Evolutionary conservation across 1,139 yeast species (phyloP), one percentile per base, ranked within the genome.

Genomic region (Candida pseudocylindracea): DNA sequence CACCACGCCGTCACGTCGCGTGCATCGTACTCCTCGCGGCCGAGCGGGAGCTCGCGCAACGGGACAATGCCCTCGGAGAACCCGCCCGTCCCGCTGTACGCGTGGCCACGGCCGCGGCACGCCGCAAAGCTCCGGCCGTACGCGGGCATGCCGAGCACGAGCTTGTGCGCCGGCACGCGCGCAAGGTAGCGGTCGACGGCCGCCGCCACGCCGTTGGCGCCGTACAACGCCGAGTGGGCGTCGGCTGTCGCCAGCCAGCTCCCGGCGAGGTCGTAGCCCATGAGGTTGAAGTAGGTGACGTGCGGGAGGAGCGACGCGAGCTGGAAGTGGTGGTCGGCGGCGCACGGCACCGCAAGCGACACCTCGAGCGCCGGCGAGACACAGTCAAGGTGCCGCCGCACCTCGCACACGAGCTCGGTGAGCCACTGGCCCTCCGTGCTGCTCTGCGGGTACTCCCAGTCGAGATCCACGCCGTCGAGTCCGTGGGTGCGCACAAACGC

Each of bases 261-360:
- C 0, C 95, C 96, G 4, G 71, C 57, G 43, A 69, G 78, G 48
- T 88, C 96, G 48, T 88, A 88, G 30, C 91, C 69, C 96, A 88
- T 85, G 38, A 88, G 50, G 47, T 85, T 85, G 78, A 88, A 83
- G 41, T 67, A 67, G 26, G 69, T 54, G 28, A 88, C 45, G 41
- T 62, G 61, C 27, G 48, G 49, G 41, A 75, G 74, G 64, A 85
- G 62, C 10, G 57, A 62, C 6, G 20, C 20, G 20, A 15, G 20
- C 20, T 15, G 20, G 20, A 15, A 15, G 20, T 15, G 20, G 20
- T 15, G 20, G 20, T 15, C 6, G 1, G 47, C 44, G 3, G 72
- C 70, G 0, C 76, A 79, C 0, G 96, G 93, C 2, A 80, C 65
- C 0, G 96, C 95, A 12, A 79, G 51, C 0, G 88, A 63, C 29